A percentile compares a stretch with the other conserved stretches of the same genome.
Evolutionary conservation across 2,329 filamentous ascomycete genomes (phyloP).

Genomic region (Xylariaceae sp.): DNA sequence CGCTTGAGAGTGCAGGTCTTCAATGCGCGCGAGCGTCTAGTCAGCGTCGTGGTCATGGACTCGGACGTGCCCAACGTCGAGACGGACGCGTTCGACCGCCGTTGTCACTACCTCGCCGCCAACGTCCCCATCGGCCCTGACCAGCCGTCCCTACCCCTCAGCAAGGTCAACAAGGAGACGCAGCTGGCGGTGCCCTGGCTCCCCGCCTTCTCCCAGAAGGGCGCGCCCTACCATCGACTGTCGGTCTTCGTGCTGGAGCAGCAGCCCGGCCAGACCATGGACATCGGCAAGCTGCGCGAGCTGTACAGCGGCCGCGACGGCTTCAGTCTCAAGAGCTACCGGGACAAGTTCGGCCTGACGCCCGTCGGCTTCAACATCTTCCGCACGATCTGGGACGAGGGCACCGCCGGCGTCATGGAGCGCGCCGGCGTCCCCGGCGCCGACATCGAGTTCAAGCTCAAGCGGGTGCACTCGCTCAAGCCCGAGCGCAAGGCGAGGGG

Average conservation of each 20-base stretch:
- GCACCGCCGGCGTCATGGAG: conserved; percentile 80
- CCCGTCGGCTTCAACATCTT: conserved; percentile 83
- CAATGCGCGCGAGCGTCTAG: conserved; percentile 69
- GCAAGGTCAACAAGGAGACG: conserved; percentile 47
- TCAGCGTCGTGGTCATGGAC: conserved; percentile 81
- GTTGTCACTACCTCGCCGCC: conserved; percentile 80
- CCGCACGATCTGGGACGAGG: conserved; percentile 82
- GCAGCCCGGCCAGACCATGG: conserved; percentile 49
- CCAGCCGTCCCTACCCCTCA: conserved; percentile 56
- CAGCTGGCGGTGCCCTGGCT: conserved; percentile 76
- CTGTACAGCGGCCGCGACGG: conserved; percentile 49
- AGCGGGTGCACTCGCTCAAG: conserved; percentile 64
- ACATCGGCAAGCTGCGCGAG: conserved; percentile 49
- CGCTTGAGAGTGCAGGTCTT: conserved; percentile 80
- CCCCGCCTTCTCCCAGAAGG: conserved; percentile 81
- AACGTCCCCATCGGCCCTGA: conserved; percentile 48
- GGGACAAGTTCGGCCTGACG: conserved; percentile 58
- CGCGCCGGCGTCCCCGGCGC: conserved; percentile 66
- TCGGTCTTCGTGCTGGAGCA: conserved; percentile 81
- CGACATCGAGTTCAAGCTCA: conserved; percentile 77
- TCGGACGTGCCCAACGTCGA: conserved; percentile 79
- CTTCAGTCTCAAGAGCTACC: conserved; percentile 70
- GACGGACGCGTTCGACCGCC: conserved; percentile 66
- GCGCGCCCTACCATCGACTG: conserved; percentile 83
- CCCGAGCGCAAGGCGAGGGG: conserved; percentile 52